Conservation (phyloP, 1,284 basidiomycete genomes). For the Cutaneotrichosporon daszewskae region DNA sequence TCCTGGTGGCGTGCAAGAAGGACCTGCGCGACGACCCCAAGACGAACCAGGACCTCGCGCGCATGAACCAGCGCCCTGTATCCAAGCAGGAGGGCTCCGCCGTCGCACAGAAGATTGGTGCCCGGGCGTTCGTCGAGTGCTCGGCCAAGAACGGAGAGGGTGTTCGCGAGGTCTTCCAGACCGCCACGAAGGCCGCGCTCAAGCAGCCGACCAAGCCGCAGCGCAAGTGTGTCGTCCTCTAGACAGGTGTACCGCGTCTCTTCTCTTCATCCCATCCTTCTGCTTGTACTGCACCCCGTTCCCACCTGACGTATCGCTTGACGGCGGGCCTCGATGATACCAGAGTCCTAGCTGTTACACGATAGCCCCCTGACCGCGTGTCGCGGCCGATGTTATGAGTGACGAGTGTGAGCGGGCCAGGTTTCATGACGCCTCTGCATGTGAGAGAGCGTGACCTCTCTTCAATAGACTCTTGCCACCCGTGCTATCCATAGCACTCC, state of each 20-base stretch:
- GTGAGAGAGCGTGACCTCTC: no score
- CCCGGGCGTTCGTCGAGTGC: slow-evolving; percentile 83
- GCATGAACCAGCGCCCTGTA: slow-evolving; percentile 75
- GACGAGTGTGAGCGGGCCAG: no score
- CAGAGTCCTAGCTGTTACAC: slow-evolving; percentile 1
- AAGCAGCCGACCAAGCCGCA: slow-evolving; percentile 42
- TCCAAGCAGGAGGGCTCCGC: slow-evolving; percentile 69
- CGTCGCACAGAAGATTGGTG: slow-evolving; percentile 81
- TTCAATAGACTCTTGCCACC: no score
- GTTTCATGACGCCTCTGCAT: no score
- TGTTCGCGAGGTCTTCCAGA: slow-evolving; percentile 87
- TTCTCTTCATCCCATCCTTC: no score
- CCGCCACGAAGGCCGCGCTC: slow-evolving; percentile 74
- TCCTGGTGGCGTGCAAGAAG: slow-evolving; percentile 90
- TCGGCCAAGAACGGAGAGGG: slow-evolving; percentile 83
- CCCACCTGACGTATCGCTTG: background rate
- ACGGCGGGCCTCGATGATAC: slow-evolving; percentile 4
- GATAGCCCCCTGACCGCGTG: slow-evolving; percentile 1
- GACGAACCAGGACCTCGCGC: slow-evolving; percentile 71
- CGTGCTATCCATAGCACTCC: no score
- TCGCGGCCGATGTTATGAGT: slow-evolving; percentile 13
- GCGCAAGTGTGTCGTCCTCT: slow-evolving; percentile 54
- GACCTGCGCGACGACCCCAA: slow-evolving; percentile 73
- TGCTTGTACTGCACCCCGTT: background rate
- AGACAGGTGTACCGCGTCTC: no score